Evolutionary conservation across 192 early-diverging fungal genomes (phyloP).

Genomic region (Geranomyces variabilis): DNA sequence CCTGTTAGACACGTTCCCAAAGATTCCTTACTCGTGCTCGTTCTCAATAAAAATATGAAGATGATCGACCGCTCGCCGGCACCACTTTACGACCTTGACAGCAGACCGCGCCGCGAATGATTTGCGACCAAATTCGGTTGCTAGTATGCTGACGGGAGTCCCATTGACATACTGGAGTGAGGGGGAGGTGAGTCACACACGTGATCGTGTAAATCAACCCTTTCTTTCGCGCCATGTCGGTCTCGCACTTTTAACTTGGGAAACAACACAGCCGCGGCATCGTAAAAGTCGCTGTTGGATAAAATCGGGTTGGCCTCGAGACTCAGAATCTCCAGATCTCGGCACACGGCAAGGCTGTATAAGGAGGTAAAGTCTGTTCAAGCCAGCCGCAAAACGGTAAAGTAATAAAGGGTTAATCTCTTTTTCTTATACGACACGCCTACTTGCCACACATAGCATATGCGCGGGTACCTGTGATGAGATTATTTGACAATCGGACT

Average conservation of each 20-base stretch:
- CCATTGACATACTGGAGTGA: conserved; percentile 16
- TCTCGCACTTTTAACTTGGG: conserved; percentile 16
- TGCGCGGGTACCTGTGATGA: conserved; percentile 16
- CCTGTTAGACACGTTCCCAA: too few relatives aligned
- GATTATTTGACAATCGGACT: conserved; percentile 25
- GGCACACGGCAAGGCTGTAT: conserved; percentile 22
- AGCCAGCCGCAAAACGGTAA: too few relatives aligned
- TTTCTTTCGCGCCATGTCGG: too few relatives aligned
- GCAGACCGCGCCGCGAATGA: neutral
- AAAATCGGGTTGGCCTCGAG: conserved; percentile 24
- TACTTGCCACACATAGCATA: too few relatives aligned
- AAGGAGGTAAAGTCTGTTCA: conserved; percentile 15
- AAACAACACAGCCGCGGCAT: conserved; percentile 16
- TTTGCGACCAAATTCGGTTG: conserved; percentile 1
- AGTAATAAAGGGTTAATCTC: neutral
- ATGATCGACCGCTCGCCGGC: conserved; percentile 3
- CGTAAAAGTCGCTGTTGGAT: neutral
- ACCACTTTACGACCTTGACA: conserved; percentile 21
- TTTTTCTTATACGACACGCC: neutral
- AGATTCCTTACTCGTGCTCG: conserved; percentile 7
- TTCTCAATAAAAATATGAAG: conserved; percentile 16
- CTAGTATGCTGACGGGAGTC: neutral
- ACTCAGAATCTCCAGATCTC: conserved; percentile 16
- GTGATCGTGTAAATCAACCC: neutral
- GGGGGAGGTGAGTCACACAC: conserved; percentile 1